Conservation (phyloP, 2,329 filamentous ascomycete genomes). For the Cryphonectria carpinicola region DNA sequence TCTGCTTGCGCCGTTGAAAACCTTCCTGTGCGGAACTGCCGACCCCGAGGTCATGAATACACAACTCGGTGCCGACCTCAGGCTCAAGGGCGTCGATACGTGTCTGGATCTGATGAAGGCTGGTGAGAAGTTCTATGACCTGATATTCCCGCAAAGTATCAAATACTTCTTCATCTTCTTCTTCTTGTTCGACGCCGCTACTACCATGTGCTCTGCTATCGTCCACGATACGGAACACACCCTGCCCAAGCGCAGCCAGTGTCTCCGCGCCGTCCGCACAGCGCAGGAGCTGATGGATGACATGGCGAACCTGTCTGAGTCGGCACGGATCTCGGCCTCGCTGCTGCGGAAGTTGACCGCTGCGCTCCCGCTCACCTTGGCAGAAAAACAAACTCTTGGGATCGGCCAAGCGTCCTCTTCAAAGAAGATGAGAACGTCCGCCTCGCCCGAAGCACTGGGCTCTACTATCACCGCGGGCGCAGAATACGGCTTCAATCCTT, state of each 20-base stretch:
- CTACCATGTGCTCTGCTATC: constrained; percentile 36
- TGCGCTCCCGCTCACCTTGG: constrained; percentile 16
- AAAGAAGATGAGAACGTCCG: constrained; percentile 16
- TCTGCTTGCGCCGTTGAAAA: constrained; percentile 34
- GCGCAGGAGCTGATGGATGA: constrained; percentile 27
- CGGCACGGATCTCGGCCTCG: constrained; percentile 23
- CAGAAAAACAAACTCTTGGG: constrained; percentile 20
- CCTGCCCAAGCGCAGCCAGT: constrained; percentile 35
- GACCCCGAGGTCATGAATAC: constrained; percentile 30
- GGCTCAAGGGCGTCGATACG: constrained; percentile 32
- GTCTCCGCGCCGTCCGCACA: constrained; percentile 18
- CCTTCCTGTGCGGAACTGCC: constrained; percentile 33
- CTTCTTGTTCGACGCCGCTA: constrained; percentile 39
- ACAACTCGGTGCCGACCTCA: constrained; percentile 31
- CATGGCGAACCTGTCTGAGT: constrained; percentile 21
- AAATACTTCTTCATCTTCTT: constrained; percentile 39
- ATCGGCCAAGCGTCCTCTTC: constrained; percentile 1
- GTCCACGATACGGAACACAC: constrained; percentile 34
- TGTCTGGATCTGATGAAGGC: constrained; percentile 32
- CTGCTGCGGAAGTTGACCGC: constrained; percentile 23
- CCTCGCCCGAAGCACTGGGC: not conserved
- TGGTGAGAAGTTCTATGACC: constrained; percentile 32
- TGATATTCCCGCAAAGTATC: constrained; percentile 32
- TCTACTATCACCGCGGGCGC: not conserved
- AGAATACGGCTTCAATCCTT: not conserved